phyloP scores from a whole-genome alignment of 139 green algal genomes.

The Spirogloea muscicola region DNA sequence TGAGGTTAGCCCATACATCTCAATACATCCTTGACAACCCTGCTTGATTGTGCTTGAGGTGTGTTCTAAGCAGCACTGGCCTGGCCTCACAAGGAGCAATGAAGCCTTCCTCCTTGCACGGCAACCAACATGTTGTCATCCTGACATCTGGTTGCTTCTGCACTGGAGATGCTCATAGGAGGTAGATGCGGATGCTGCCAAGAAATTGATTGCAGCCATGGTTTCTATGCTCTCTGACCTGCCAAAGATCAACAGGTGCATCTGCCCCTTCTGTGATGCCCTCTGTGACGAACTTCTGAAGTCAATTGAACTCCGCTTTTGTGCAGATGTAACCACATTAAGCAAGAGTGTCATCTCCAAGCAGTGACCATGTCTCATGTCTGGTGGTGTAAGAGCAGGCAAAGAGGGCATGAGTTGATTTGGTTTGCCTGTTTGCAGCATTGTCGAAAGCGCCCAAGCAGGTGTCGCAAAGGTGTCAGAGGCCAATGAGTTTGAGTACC shows the following conservation, averaged over 20 bases:
- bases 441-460: conserved; percentile 52
- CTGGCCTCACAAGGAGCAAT: too few relatives aligned
- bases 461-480: too few relatives aligned
- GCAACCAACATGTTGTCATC: too few relatives aligned
- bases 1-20: too few relatives aligned
- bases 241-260: conserved; percentile 30
- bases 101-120: too few relatives aligned
- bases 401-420: background rate
- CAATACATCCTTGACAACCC: too few relatives aligned
- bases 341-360: background rate
- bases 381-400: conserved; percentile 3
- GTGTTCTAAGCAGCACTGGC: too few relatives aligned
- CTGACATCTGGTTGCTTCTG: too few relatives aligned
- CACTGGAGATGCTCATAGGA: too few relatives aligned
- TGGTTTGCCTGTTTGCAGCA: conserved; percentile 42
- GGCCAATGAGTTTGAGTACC: too few relatives aligned
- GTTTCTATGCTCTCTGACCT: conserved; percentile 25
- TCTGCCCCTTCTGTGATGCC: conserved; percentile 2
- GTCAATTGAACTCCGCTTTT: background rate
- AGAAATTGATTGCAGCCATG: conserved; percentile 42
- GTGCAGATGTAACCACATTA: background rate
- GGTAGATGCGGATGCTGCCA: conserved; percentile 36
- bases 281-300: background rate
- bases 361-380: conserved; percentile 53
- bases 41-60: too few relatives aligned